Percentiles rank a stretch among this genome's conserved stretches.
These are phyloP conservation scores for Phaeosphaeriaceae sp. DNA, from an alignment of 2,329 filamentous ascomycete species.

Conservation along the genomic window DNA sequence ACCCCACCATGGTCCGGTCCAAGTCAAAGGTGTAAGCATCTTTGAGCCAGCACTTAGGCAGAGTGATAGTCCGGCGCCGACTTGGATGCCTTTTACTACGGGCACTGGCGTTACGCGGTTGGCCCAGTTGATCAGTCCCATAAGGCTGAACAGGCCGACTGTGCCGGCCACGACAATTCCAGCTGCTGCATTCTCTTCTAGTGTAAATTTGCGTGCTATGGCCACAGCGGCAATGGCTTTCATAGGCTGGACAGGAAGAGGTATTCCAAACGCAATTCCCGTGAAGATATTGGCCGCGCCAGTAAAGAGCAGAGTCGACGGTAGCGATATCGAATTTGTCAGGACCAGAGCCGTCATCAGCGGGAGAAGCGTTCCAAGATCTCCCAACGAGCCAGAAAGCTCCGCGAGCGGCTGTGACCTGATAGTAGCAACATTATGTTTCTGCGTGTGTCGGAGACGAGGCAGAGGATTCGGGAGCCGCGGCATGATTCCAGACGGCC, in stretches of 20 bases:
- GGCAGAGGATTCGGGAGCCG: constrained; percentile 29
- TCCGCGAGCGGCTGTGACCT: constrained; percentile 69
- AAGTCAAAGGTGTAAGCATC: constrained; percentile 72
- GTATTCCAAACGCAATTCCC: constrained; percentile 83
- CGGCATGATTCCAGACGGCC: constrained; percentile 15
- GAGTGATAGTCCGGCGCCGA: constrained; percentile 86
- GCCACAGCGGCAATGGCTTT: constrained; percentile 90
- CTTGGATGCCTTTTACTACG: constrained; percentile 92
- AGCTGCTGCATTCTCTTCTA: constrained; percentile 78
- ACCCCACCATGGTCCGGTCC: constrained; percentile 69
- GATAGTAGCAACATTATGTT: constrained; percentile 64
- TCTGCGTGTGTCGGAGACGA: constrained; percentile 36
- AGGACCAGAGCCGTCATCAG: constrained; percentile 86
- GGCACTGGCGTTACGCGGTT: constrained; percentile 80
- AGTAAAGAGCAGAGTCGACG: constrained; percentile 85
- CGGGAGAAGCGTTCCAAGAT: constrained; percentile 87
- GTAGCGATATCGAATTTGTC: constrained; percentile 79
- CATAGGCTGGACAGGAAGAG: constrained; percentile 88
- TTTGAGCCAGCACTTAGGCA: constrained; percentile 75
- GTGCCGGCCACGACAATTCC: constrained; percentile 79
- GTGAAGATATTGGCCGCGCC: constrained; percentile 87
- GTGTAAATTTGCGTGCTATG: constrained; percentile 72
- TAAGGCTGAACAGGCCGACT: constrained; percentile 78
- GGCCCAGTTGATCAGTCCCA: constrained; percentile 78
- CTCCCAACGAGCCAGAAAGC: constrained; percentile 86